Evolutionary conservation across 129 eudicot genomes (phyloP), one percentile per base, ranked within the genome.

Genomic region (Flaveria sonorensis): DNA sequence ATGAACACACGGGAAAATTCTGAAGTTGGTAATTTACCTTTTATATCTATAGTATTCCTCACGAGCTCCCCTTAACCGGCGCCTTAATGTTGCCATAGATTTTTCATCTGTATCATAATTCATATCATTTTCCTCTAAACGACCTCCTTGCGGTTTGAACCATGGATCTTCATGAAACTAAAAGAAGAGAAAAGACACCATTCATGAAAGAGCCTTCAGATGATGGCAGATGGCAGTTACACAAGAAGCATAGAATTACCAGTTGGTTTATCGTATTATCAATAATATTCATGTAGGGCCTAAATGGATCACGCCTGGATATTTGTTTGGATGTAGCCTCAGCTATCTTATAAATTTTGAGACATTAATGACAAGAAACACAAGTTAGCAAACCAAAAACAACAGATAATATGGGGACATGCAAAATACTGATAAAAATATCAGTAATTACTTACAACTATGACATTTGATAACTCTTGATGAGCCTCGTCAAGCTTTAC

Each of bases 21-120:
- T n/a, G 24, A 19, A 59, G 13, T 36, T 19, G 69, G 59, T 36
- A 48, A 2, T 19, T 4, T 78, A 91, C 99, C 99, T 94, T 88
- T 86, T 94, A 85, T 75, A 91, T 47, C 97, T 90, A 46, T 86
- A 89, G 64, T 94, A 94, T 73, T 94, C 92, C 76, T 91, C 99
- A 9, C 92, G 88, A 18, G 96, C 97, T 79, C 80, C 85, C 78
- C 96, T 88, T 75, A 94, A 83, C 63, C 88, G 88, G 55, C 99
- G 93, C 80, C 99, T 91, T 47, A 94, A 89, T 52, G 90, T 83
- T 85, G 99, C 99, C 99, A 94, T 91, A 43, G 99, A 87, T 79
- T 94, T 91, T 80, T 94, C 99, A 87, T 91, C 94, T 66, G 93
- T 81, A 85, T 91, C 99, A 78, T 94, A 91, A 53, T 87, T 96